Base-by-base conservation (phyloP, 2,329 filamentous ascomycete species). In the Talaromyces sp. region DNA sequence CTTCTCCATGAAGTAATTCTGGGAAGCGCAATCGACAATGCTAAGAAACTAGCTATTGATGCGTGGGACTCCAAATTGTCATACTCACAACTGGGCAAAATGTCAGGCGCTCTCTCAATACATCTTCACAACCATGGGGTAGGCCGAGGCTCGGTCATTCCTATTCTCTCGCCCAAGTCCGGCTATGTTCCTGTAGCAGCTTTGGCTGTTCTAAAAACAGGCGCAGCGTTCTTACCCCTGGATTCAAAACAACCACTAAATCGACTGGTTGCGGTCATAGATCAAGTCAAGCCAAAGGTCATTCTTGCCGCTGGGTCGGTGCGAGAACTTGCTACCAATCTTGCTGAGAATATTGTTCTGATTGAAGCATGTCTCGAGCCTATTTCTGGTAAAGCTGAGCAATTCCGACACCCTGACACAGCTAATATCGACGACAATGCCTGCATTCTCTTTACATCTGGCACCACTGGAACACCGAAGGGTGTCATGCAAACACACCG, bases 401-500 rank as follows among this genome's bases (percentile, higher is more conserved):
- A 34, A 34, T 9, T 34, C 2, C 33, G 33, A 34, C 33, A 34
- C 33, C 10, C 7, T 34, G 8, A 34, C 33, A 34, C 7, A 34
- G 9, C 8, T 34, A 4, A 34, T 10, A 9, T 34, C 9, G 53
- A 56, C 16, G 34, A 54, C 36, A 23, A 33, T 33, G 57, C 57
- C 14, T 59, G 47, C 34, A 54, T 58, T 58, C 31, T 61, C 4
- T 61, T 57, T 16, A 61, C 60, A 14, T 61, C 60, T 7, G 60
- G 60, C n/a, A 57, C 23, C 14, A 61, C 59, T 30, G 59, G 59
- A n/a, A 51, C 18, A 7, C 60, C 60, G 4, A 61, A 61, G 27
- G 60, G 60, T 18, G 47, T 53, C 28, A 58, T 61, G 31, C 84
- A 88, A 63, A 84, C 83, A 5, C 88, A 90, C 66, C 75, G 76